Evolutionary conservation across 306 rosid species (phyloP), one percentile per base, ranked within the genome.

Genomic region (Dalbergia cochinchinensis): DNA sequence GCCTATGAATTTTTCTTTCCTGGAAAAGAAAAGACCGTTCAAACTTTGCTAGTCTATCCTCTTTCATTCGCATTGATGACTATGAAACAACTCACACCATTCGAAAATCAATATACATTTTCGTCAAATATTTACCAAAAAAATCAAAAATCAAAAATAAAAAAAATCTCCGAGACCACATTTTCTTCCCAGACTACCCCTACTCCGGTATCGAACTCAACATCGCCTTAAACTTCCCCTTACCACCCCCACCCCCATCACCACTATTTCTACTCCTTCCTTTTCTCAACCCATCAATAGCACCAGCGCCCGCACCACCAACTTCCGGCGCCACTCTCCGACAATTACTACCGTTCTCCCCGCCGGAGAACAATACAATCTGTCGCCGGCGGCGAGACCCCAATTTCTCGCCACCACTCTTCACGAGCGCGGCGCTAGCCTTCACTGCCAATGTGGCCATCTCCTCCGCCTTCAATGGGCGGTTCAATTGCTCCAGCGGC

Each of bases 381-480:
- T 79, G 76, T 7, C 73, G 81, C 71, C 87, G 83, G 33, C 90
- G 66, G 1, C 22, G 22, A n/a, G 3, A 11, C 13, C 85, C 41
- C 47, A 82, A 82, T 83, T 88, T 88, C 8, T 47, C 82, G 3
- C 87, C 79, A n/a, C 78, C 78, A 61, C 78, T 53, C 48, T 87
- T 87, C 82, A 58, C 80, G 42, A 94, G 78, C 0, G 97, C 98
- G 0, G 89, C 69, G 73, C 78, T 83, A 26, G 98, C 98, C 59
- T 70, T 90, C 11, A 92, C 98, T 1, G 98, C 98, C 85, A 94
- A 70, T 73, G 98, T 93, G 0, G 98, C 99, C 92, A 95, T 86
- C 72, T 93, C 99, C 42, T 83, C 90, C 0, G 90, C 81, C 53
- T 81, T 83, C 0, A 95, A 77, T 0, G 79, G 91, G 5, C 74